These are phyloP conservation scores for Aspergillus indologenus DNA, from an alignment of 495 filamentous ascomycete species.

Conservation along the genomic window DNA sequence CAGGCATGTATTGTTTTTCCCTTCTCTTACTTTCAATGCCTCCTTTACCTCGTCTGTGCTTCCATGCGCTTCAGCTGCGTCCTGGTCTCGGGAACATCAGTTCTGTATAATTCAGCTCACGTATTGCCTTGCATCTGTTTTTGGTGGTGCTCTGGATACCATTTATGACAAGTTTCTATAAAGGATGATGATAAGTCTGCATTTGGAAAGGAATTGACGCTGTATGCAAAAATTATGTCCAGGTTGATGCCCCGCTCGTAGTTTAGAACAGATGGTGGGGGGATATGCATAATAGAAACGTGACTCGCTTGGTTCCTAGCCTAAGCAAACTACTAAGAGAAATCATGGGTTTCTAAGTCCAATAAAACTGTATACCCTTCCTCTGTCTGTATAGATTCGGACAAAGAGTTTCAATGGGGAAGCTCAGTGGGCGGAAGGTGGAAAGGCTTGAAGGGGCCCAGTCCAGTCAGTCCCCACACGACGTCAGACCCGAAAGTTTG, in stretches of 20 bases:
- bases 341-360: no score
- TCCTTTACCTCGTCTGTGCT: not conserved
- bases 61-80: constrained; percentile 5
- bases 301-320: no score
- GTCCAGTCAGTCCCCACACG: constrained; percentile 14
- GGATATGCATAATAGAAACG: no score
- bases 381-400: not conserved
- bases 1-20: not conserved
- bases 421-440: not conserved
- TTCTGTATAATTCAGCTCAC: constrained; percentile 21
- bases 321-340: no score
- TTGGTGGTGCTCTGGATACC: constrained; percentile 8
- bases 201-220: not conserved
- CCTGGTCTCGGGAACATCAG: constrained; percentile 15
- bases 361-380: no score
- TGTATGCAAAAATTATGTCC: not conserved
- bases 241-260: not conserved
- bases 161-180: not conserved
- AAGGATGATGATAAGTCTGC: not conserved
- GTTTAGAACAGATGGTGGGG: not conserved
- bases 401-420: not conserved
- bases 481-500: constrained; percentile 12
- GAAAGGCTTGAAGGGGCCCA: no score
- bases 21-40: not conserved
- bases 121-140: constrained; percentile 18